Base-by-base conservation (phyloP, 257 asterid species). In the Ajuga chamaepitys region DNA sequence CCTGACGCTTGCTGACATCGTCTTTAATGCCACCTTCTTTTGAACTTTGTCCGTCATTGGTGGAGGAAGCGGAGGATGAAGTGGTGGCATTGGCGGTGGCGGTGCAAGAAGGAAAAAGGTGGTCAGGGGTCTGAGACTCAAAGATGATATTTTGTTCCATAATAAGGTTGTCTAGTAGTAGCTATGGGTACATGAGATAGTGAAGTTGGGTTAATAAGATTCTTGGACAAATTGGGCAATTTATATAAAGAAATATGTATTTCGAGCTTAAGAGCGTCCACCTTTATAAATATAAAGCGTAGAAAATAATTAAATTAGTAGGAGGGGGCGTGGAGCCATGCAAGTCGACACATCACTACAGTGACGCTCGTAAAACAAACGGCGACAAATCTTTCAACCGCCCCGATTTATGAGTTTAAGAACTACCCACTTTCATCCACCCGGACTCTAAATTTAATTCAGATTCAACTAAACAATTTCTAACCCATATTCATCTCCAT, bases 111-210 rank as follows among this genome's bases (percentile, higher is more conserved):
- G 63, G 28, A 35, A 32, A 34, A 14, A 46, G 64, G 67, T 71
- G 60, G 64, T 46, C 51, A 35, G 16, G 69, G n/a, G 59, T 3
- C 50, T 20, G 65, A 67, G 16, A 32, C 1, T 38, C 37, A 26
- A 70, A 2, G 45, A 26, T 62, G 73, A 52, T 37, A 9, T 44
- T 41, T 30, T 40, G 68, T 45, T 38, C 78, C 81, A 79, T 72
- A 10, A 58, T 48, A 24, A 59, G 55, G 52, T 18, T 50, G 74
- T 14, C 21, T 58, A 22, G 37, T 22, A n/a, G 44, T 9, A 18
- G 44, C 18, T 46, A 54, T 67, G 48, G 66, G 63, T 58, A 59
- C 45, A 28, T 51, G 48, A 58, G 58, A 21, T 17, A 46, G 8
- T 35, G 65, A 48, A 38, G 28, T 56, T 52, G 32, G 37, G 58